Base-by-base conservation (phyloP, 768 basidiomycete genomes). In the Suillus paluster region DNA sequence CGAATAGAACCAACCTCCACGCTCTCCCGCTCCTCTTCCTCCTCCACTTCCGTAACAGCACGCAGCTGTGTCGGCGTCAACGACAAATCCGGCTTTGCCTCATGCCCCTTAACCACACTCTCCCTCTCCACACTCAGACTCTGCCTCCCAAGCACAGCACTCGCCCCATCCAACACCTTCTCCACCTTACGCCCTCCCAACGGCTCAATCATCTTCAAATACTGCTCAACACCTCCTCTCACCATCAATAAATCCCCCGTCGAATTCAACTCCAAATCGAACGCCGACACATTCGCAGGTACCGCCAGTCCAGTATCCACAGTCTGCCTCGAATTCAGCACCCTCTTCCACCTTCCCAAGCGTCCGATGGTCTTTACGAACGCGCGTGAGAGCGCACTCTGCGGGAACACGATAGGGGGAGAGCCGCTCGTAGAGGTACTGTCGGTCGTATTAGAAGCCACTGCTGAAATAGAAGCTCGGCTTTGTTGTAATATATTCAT, bases 321-420 rank as follows among this genome's bases (percentile, higher is more conserved):
- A 21, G 73, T 66, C 25, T 73, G 71, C 6, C 81, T 73, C 39
- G 79, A 75, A 66, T 90, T 87, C 57, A 95, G 73, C 33, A 91
- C 92, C 7, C 94, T 86, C 68, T 84, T 91, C 91, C 94, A 91
- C 11, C 90, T 80, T 2, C 94, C 94, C 19, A 96, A 76, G 6
- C 90, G 84, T 5, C 94, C 92, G 33, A 95, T 87, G 3, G 94
- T 94, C 75, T 87, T 90, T 58, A 91, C 88, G 52, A 95, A 84
- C 12, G 84, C 91, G 1, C 92, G 84, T 0, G 91, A 92, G 17
- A 95, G 78, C 0, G 87, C 80, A 67, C 81, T 86, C 58, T 89
- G 86, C 1, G 87, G 83, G 14, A 86, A 75, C 8, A 81, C 68
- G 0, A 68, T 58, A 8, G 83, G 72, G 0, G 70, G 67, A 10